Evolutionary conservation across 768 basidiomycete genomes (phyloP), one percentile per base, ranked within the genome.

Genomic region (Phylloporus sp.): DNA sequence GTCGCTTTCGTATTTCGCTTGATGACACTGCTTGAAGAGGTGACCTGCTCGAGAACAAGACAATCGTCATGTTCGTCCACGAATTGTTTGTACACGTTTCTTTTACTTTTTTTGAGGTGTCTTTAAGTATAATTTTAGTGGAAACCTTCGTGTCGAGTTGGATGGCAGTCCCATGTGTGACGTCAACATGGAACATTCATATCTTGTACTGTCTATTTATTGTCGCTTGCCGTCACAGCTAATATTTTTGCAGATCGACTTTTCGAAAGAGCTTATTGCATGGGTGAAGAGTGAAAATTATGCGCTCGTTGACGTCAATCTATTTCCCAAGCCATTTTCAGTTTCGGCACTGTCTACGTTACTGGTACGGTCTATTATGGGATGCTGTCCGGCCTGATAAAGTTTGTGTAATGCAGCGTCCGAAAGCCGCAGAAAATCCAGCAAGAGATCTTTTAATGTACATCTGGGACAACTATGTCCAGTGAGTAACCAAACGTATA

Each of bases 381-480:
- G n/a, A 8, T 40, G 18, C 32, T 15, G 55, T 32, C 23, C 18
- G 16, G 55, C 18, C 39, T 12, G 29, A 18, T 42, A 46, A 9
- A 53, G 15, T 15, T 40, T 26, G 38, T 40, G 22, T 23, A 41
- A 41, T 27, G 35, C 26, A 78, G 78, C 71, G 75, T 31, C 52
- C 66, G 8, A 81, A 75, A 57, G 55, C 70, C 15, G 58, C 67
- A 47, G 77, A 75, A 42, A 74, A 78, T 39, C 73, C 76, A 36
- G 77, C 75, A 8, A 76, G 68, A 43, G 81, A 88, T 26, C 70
- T 95, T 22, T 65, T 95, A 52, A 76, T 77, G 4, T 95, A 97
- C 65, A 68, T 98, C 11, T 99, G 97, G 97, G 95, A 98, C 68
- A 95, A 97, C 62, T 95, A 94, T 62, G 76, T 98, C 55, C 84